Base-by-base conservation (phyloP, 441 rosid genomes). In the Bocquillonia castaneifolia region DNA sequence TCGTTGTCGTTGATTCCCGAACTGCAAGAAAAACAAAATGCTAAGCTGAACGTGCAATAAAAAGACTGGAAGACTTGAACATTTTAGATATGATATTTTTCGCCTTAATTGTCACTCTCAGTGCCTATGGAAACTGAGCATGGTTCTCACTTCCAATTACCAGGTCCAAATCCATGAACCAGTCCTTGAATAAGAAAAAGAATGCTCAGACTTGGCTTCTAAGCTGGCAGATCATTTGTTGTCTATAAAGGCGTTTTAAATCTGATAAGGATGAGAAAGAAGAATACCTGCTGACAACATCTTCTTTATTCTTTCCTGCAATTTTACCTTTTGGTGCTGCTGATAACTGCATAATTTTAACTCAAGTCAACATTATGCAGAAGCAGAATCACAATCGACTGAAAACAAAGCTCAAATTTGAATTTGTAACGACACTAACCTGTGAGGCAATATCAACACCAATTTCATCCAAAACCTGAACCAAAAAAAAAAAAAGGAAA, bases 381-480 rank as follows among this genome's bases (percentile, higher is more conserved):
- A 56, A 68, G 37, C 68, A 34, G 55, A 29, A 64, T 8, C 17
- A 59, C 42, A 40, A 62, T 50, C 54, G 66, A 63, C 50, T 23
- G 66, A 40, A 61, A 72, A 61, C 0, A 63, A 25, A 53, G 18
- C 51, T 63, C 25, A 20, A 13, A 17, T 50, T 55, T 7, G 13
- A 70, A 25, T 18, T 31, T 62, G 71, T 28, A 20, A 37, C 42
- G 25, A 53, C 32, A 77, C 86, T 36, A 74, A 91, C 99, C 96
- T 91, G 97, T 50, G 97, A 87, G 29, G 96, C 98, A 59, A 93
- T 82, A 68, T 89, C 96, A 64, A 93, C 86, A 66, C 96, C 97
- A 56, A 93, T 93, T 85, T 91, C 99, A 69, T 91, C 99, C 58
- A 91, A 83, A 76, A 91, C 97, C 97, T 93, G 88, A 50, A 37